phyloP scores from a whole-genome alignment of 306 rosid species.

The Pyrus pyrifolia region DNA sequence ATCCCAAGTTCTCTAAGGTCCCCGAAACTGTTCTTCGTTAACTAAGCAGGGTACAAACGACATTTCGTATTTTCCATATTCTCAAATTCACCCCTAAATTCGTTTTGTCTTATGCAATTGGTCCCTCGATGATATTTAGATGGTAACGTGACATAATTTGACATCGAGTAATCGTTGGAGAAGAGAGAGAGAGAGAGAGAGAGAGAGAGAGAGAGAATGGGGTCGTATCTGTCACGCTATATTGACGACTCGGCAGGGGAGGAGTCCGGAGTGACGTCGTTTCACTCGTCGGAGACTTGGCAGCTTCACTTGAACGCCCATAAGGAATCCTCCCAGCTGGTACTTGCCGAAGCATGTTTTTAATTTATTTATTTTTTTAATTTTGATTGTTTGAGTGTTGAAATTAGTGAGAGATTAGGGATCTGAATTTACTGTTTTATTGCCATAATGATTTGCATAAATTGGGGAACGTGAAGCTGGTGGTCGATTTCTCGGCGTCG shows the following conservation, averaged over 20 bases:
- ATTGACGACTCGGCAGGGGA: neutral
- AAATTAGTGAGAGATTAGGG: neutral
- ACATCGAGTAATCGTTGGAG: neutral
- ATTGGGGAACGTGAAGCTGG: slow-evolving; percentile 28
- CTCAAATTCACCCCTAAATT: no score
- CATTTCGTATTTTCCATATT: no score
- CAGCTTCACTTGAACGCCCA: slow-evolving; percentile 49
- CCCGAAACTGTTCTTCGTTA: no score
- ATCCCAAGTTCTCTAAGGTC: no score
- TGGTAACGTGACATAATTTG: no score
- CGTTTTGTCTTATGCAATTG: no score
- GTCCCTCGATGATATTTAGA: no score
- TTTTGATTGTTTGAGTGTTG: neutral
- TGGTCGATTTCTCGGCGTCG: slow-evolving; percentile 83
- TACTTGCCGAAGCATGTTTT: neutral
- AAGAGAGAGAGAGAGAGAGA: neutral
- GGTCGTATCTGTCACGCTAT: neutral
- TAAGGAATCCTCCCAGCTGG: slow-evolving; percentile 51
- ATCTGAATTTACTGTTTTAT: neutral
- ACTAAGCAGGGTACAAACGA: no score
- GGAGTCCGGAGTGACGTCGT: slow-evolving; percentile 25
- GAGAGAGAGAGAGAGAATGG: slow-evolving; percentile 28
- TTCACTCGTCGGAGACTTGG: slow-evolving; percentile 74
- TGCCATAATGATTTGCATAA: neutral
- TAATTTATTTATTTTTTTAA: no score